Conservation (phyloP, 306 rosid species). For the Pterocarpus santalinus region DNA sequence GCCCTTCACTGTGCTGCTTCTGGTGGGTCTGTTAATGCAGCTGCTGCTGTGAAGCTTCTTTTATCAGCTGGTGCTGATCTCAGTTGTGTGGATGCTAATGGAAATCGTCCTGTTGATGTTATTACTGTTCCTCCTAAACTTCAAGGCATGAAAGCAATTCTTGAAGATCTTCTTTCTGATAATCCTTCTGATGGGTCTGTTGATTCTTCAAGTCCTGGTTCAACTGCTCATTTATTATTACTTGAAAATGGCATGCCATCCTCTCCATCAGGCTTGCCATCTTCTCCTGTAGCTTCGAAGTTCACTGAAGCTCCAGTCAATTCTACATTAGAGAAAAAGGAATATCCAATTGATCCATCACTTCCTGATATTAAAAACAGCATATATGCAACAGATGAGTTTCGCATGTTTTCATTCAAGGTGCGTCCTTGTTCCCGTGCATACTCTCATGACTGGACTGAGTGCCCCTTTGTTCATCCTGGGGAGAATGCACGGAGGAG, state of each 20-base stretch:
- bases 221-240: slow-evolving; percentile 59
- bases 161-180: slow-evolving; percentile 68
- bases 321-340: slow-evolving; percentile 72
- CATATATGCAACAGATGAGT: slow-evolving; percentile 89
- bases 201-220: slow-evolving; percentile 59
- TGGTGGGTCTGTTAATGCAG: slow-evolving; percentile 72
- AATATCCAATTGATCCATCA: slow-evolving; percentile 88
- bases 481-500: slow-evolving; percentile 96
- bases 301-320: slow-evolving; percentile 55
- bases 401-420: slow-evolving; percentile 92
- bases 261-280: slow-evolving; percentile 54
- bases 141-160: slow-evolving; percentile 49
- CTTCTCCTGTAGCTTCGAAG: slow-evolving; percentile 63
- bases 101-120: slow-evolving; percentile 77
- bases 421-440: slow-evolving; percentile 97
- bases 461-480: slow-evolving; percentile 95
- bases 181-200: slow-evolving; percentile 55
- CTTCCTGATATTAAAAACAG: slow-evolving; percentile 94
- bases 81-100: slow-evolving; percentile 62
- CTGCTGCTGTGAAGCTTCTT: slow-evolving; percentile 72
- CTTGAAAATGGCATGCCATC: slow-evolving; percentile 65
- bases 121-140: slow-evolving; percentile 75
- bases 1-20: slow-evolving; percentile 97
- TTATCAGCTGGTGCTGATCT: slow-evolving; percentile 76
- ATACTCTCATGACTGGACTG: slow-evolving; percentile 96